Evolutionary conservation across 1,284 basidiomycete species (phyloP).

Genomic region (Gymnopus androsaceus): DNA sequence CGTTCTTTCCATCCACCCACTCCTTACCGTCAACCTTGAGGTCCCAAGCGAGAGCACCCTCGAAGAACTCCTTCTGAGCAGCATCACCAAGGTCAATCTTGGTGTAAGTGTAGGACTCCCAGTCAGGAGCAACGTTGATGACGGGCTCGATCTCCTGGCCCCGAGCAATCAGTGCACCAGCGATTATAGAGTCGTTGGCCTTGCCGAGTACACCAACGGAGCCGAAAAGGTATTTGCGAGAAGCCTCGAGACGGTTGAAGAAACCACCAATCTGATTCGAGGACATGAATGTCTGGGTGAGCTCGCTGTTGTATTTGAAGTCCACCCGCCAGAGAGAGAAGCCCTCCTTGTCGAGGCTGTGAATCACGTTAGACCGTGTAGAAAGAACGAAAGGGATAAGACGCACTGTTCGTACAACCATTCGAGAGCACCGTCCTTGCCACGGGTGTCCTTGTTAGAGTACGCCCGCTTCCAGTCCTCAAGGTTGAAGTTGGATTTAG

Average conservation of each 20-base stretch:
- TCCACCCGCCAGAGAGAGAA: constrained; percentile 92
- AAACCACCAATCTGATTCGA: constrained; percentile 89
- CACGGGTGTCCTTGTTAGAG: constrained; percentile 95
- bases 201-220: constrained; percentile 90
- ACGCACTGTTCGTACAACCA: constrained; percentile 91
- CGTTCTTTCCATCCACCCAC: constrained; percentile 87
- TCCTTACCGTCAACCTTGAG: constrained; percentile 81
- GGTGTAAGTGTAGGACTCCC: constrained; percentile 85
- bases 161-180: constrained; percentile 81
- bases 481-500: constrained; percentile 91
- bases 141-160: constrained; percentile 74
- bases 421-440: constrained; percentile 70
- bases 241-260: constrained; percentile 95
- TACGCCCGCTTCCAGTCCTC: constrained; percentile 99
- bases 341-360: constrained; percentile 86
- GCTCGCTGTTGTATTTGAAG: constrained; percentile 97
- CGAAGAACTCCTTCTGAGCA: constrained; percentile 62
- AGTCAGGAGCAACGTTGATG: constrained; percentile 88
- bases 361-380: constrained; percentile 28
- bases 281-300: constrained; percentile 92
- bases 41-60: constrained; percentile 90
- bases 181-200: constrained; percentile 70
- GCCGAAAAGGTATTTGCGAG: constrained; percentile 94
- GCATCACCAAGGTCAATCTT: constrained; percentile 60
- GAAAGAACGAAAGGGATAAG: neutral